These are phyloP conservation scores for Orbilia javanica DNA, from an alignment of 2,329 filamentous ascomycete genomes.

Conservation along the genomic window DNA sequence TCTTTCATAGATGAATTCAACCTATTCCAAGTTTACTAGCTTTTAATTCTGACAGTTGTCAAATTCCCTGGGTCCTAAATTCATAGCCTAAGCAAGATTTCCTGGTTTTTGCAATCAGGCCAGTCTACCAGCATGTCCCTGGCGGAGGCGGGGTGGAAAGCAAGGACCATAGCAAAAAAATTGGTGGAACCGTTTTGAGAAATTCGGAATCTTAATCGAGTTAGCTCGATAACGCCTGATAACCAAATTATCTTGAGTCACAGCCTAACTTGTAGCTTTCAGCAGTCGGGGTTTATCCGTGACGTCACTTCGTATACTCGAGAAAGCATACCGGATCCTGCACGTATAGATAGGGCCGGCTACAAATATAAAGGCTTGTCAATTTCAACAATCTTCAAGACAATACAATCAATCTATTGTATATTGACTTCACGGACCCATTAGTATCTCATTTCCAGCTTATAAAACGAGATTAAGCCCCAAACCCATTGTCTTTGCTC, in stretches of 20 bases:
- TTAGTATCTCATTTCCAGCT: too few relatives aligned
- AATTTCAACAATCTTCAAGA: too few relatives aligned
- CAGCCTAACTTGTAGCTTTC: neutral
- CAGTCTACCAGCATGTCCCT: slow-evolving; percentile 28
- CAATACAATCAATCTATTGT: too few relatives aligned
- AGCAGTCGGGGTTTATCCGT: too few relatives aligned
- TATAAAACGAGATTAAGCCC: too few relatives aligned
- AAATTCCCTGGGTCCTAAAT: slow-evolving; percentile 23
- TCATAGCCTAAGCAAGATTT: neutral
- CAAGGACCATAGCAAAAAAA: neutral
- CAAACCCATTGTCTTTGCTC: too few relatives aligned
- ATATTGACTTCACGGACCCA: too few relatives aligned
- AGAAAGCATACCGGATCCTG: too few relatives aligned
- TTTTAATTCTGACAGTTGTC: slow-evolving; percentile 46
- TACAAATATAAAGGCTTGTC: too few relatives aligned
- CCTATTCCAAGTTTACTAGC: slow-evolving; percentile 38
- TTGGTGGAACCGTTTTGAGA: neutral
- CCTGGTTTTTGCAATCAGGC: neutral
- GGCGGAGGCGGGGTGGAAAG: slow-evolving; percentile 25
- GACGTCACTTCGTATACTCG: too few relatives aligned
- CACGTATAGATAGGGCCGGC: too few relatives aligned
- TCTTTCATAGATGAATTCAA: neutral
- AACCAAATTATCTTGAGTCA: neutral
- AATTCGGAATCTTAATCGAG: neutral
- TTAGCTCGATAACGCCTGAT: neutral